Base-by-base conservation (phyloP, 2,329 filamentous ascomycete species). In the Chaetomiaceae sp. region DNA sequence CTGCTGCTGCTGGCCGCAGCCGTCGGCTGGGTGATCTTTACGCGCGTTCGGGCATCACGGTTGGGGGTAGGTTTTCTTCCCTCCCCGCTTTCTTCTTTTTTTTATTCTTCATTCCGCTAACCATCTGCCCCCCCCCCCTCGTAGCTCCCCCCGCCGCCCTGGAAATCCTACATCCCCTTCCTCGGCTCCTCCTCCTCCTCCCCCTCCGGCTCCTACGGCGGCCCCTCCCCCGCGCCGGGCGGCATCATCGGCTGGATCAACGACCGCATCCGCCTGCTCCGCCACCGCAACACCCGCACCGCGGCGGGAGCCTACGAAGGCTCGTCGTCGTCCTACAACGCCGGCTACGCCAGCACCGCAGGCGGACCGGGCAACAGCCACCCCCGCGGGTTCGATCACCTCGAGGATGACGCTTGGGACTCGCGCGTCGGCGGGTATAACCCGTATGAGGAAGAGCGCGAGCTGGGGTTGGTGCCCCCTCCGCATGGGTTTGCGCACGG, bases 401-500 rank as follows among this genome's bases (percentile, higher is more conserved):
- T 90, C 41, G 89, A 94, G 64, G 87, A 87, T 66, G 88, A 91
- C 65, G 88, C 89, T 2, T 95, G 90, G 90, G 89, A 94, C 71
- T 72, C 87, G 58, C 77, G 87, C 55, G 88, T 95, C 4, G 87
- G 56, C 64, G 72, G 70, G 11, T 84, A 85, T 66, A 80, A 80
- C 2, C 71, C 73, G 2, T 89, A 89, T 68, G 86, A 89, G 65
- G 89, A 92, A 66, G 87, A 89, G 71, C 82, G 87, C 65, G 87
- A 90, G 69, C 73, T 90, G 5, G 85, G 85, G 0, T 62, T 74
- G 45, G 67, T 69, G 47, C 60, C 58, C n/a, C 60, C 70, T 13
- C 21, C 20, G n/a, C n/a, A n/a, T n/a, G n/a, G n/a, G n/a, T n/a
- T n/a, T 6, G 23, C 13, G n/a, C 29, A 11, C 9, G 25, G 13